phyloP scores from a whole-genome alignment of 2,329 filamentous ascomycete species.

The Stromatinia cepivora region DNA sequence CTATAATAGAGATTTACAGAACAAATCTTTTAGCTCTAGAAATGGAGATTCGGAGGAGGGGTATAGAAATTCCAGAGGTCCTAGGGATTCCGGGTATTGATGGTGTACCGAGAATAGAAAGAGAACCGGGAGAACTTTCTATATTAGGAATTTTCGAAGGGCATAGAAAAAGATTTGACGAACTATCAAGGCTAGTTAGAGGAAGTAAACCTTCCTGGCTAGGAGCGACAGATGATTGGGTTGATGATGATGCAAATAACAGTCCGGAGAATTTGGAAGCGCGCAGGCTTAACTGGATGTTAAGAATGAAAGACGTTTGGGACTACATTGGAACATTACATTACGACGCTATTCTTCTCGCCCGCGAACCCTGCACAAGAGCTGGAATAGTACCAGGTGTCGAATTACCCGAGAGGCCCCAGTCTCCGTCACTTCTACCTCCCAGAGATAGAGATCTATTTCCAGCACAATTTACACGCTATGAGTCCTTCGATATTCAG shows the following conservation, averaged over 20 bases:
- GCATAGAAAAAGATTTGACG: background rate
- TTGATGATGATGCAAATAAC: background rate
- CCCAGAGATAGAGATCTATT: background rate
- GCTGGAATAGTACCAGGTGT: background rate
- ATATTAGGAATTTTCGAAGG: background rate
- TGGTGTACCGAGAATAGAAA: background rate
- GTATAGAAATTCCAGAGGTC: background rate
- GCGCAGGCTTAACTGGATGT: background rate
- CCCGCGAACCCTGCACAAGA: background rate
- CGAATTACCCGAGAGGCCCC: background rate
- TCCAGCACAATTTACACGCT: background rate
- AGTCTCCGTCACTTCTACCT: background rate
- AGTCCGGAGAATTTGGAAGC: background rate
- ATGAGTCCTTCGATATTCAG: background rate
- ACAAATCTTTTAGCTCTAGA: background rate
- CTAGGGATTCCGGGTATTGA: background rate
- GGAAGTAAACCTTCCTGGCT: background rate
- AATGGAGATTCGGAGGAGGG: background rate
- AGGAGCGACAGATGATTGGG: conserved; percentile 7
- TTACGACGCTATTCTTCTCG: background rate
- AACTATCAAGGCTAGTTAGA: background rate
- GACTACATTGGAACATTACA: background rate
- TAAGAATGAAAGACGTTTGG: background rate
- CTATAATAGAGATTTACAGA: background rate
- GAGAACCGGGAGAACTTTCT: background rate